phyloP scores from a whole-genome alignment of 495 filamentous ascomycete species.

The Hypoxylon perforatum region DNA sequence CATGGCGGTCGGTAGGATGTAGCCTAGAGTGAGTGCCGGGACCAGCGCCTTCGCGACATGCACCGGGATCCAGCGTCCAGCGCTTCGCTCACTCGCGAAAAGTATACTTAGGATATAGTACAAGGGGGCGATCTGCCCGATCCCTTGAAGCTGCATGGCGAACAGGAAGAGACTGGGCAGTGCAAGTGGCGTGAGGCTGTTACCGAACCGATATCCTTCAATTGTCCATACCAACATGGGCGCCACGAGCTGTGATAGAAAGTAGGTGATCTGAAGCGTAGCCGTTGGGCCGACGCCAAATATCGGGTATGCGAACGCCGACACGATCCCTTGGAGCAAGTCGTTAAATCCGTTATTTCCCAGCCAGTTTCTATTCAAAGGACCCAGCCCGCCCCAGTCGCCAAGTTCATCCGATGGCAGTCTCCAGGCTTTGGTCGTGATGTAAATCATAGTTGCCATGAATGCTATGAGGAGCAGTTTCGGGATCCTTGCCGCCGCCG shows the following conservation, averaged over 20 bases:
- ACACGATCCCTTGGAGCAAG: constrained; percentile 1
- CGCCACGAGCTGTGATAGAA: constrained; percentile 20
- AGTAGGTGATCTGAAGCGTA: constrained; percentile 18
- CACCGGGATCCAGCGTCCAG: constrained; percentile 35
- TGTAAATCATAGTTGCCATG: background rate
- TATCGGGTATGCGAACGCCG: background rate
- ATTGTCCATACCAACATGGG: constrained; percentile 38
- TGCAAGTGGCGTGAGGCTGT: constrained; percentile 11
- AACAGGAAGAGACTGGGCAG: constrained; percentile 40
- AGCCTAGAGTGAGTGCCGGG: constrained; percentile 36
- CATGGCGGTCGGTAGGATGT: constrained; percentile 41
- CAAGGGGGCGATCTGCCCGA: constrained; percentile 45
- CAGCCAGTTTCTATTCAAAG: constrained; percentile 3
- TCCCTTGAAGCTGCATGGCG: constrained; percentile 37
- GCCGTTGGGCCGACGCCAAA: background rate
- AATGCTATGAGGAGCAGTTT: background rate
- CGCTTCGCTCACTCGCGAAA: constrained; percentile 26
- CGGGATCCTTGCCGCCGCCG: background rate
- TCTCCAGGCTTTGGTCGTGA: background rate
- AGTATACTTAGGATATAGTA: constrained; percentile 46
- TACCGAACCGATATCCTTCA: constrained; percentile 33
- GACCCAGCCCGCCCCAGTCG: background rate
- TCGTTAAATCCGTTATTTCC: constrained; percentile 1
- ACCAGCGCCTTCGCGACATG: constrained; percentile 41
- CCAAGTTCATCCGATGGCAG: constrained; percentile 2